Conservation (phyloP, 2,329 filamentous ascomycete species). For the Ophiocordyceps camponoti-rufipedis region DNA sequence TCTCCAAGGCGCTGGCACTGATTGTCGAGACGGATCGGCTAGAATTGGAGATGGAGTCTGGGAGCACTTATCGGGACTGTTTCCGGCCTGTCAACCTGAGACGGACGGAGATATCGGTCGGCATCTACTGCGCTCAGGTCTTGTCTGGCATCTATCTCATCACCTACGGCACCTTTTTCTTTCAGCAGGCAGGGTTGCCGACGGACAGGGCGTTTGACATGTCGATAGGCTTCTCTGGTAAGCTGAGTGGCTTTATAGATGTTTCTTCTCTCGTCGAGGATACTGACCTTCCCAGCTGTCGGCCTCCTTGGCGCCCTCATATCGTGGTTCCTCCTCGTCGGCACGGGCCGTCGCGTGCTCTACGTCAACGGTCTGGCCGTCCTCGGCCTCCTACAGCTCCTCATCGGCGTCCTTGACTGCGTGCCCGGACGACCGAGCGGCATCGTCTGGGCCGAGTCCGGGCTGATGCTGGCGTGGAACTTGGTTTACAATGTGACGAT, state of each 20-base stretch:
- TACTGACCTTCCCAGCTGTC: constrained; percentile 11
- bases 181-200: constrained; percentile 22
- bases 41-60: constrained; percentile 19
- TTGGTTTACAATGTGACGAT: constrained; percentile 22
- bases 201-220: constrained; percentile 20
- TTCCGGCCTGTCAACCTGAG: constrained; percentile 27
- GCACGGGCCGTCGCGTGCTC: constrained; percentile 22
- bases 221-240: constrained; percentile 13
- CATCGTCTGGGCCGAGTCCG: constrained; percentile 19
- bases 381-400: constrained; percentile 20
- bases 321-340: constrained; percentile 22
- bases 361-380: constrained; percentile 21
- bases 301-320: constrained; percentile 23
- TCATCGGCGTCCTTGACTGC: constrained; percentile 22
- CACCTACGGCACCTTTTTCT: constrained; percentile 28
- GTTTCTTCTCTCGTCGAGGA: neutral
- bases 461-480: constrained; percentile 24
- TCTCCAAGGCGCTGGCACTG: constrained; percentile 32
- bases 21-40: constrained; percentile 41
- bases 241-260: neutral
- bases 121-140: constrained; percentile 23
- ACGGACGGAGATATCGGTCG: constrained; percentile 24
- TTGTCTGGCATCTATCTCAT: constrained; percentile 19
- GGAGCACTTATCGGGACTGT: constrained; percentile 24
- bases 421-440: constrained; percentile 24